Conservation (phyloP, 352 stramenopile genomes). For the Globisporangium carolinianum region DNA sequence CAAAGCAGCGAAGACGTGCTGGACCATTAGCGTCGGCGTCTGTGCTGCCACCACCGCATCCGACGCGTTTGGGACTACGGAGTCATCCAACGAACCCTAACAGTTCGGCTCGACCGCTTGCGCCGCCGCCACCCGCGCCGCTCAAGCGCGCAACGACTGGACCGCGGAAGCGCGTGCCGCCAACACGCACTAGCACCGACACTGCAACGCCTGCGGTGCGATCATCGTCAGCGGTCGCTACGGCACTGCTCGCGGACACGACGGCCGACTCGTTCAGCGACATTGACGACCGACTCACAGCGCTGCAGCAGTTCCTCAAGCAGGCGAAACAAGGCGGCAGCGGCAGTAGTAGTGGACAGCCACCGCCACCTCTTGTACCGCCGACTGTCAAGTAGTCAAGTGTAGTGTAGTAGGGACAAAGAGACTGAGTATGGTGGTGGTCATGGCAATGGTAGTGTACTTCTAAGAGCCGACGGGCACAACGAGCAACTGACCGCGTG, state of each 20-base stretch:
- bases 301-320: conserved; percentile 76
- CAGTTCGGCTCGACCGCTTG: background rate
- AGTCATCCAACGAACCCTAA: too few species aligned
- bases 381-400: conserved; percentile 5
- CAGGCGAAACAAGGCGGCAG: conserved; percentile 57
- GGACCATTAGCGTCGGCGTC: too few species aligned
- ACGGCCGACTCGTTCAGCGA: conserved; percentile 78
- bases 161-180: background rate
- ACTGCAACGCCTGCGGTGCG: background rate
- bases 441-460: background rate
- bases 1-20: conserved; percentile 1
- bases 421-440: background rate
- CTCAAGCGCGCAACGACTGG: background rate
- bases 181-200: background rate
- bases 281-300: conserved; percentile 78
- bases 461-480: background rate
- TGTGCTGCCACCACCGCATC: background rate
- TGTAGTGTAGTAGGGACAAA: conserved; percentile 1
- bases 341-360: background rate
- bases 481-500: too few species aligned
- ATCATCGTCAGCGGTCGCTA: background rate
- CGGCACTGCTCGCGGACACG: conserved; percentile 43
- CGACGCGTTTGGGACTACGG: too few species aligned
- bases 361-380: background rate
- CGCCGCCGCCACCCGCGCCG: too few species aligned